A percentile compares a stretch with the other conserved stretches of the same genome.
phyloP scores from a whole-genome alignment of 169 alveolate species.

The Cryptosporidium baileyi region DNA sequence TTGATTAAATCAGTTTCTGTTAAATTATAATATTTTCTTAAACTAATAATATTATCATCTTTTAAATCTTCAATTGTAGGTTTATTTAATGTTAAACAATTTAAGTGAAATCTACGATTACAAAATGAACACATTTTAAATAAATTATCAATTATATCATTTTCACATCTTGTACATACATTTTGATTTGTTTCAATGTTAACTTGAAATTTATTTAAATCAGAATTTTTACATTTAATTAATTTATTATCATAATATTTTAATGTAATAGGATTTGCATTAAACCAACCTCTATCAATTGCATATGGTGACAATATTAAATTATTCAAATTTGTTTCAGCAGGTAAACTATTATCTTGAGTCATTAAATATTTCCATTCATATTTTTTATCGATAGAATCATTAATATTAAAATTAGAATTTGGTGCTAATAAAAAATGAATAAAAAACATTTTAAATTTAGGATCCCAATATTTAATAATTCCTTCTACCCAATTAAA shows the following conservation, averaged over 20 bases:
- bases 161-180: slow-evolving; percentile 13
- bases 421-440: slow-evolving; percentile 47
- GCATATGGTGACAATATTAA: slow-evolving; percentile 64
- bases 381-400: neutral
- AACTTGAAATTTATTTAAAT: neutral
- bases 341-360: slow-evolving; percentile 43
- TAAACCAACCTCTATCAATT: slow-evolving; percentile 69
- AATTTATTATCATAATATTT: slow-evolving; percentile 2
- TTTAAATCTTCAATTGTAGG: slow-evolving; percentile 18
- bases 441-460: slow-evolving; percentile 42
- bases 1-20: neutral
- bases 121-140: neutral
- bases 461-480: slow-evolving; percentile 64
- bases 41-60: neutral
- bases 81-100: neutral
- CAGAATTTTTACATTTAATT: neutral
- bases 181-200: neutral
- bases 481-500: slow-evolving; percentile 67
- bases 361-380: slow-evolving; percentile 58
- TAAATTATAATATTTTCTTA: neutral
- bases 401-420: neutral
- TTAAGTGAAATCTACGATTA: neutral
- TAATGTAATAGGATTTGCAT: slow-evolving; percentile 50
- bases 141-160: neutral
- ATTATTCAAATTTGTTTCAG: neutral